phyloP scores from a whole-genome alignment of 352 stramenopile genomes.

The Bremia lactucae region DNA sequence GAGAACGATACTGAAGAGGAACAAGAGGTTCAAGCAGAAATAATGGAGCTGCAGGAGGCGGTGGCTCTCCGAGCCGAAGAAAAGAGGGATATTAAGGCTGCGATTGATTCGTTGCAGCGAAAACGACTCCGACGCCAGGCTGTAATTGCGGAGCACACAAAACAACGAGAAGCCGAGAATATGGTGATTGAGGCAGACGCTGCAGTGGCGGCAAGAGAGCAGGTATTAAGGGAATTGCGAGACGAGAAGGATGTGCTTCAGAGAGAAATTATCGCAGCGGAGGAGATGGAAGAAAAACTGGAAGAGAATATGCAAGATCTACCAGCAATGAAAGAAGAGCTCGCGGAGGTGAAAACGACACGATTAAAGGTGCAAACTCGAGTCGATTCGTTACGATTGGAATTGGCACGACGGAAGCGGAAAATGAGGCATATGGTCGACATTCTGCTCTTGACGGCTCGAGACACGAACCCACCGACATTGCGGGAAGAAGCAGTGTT shows the following conservation, averaged over 20 bases:
- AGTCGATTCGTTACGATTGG: conserved; percentile 30
- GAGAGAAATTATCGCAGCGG: conserved; percentile 32
- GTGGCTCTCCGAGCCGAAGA: conserved; percentile 45
- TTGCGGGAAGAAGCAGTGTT: conserved; percentile 48
- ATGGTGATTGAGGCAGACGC: conserved; percentile 14
- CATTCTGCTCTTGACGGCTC: conserved; percentile 37
- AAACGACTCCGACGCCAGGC: conserved; percentile 20
- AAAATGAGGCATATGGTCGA: conserved; percentile 68
- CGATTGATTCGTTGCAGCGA: conserved; percentile 36
- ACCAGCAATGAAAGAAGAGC: conserved; percentile 23
- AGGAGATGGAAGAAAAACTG: conserved; percentile 28
- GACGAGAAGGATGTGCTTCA: conserved; percentile 36
- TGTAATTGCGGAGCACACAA: conserved; percentile 1
- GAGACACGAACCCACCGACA: conserved; percentile 32
- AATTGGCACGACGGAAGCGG: conserved; percentile 33
- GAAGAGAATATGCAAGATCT: conserved; percentile 30
- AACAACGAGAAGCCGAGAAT: conserved; percentile 2
- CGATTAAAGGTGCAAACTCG: conserved; percentile 14
- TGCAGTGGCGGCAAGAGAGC: conserved; percentile 9
- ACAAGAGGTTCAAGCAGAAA: conserved; percentile 11
- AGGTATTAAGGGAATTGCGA: conserved; percentile 28
- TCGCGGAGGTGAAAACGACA: conserved; percentile 19
- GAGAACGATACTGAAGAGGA: conserved; percentile 12
- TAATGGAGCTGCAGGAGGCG: conserved; percentile 29
- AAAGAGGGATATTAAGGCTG: conserved; percentile 47